phyloP scores from a whole-genome alignment of 1,284 basidiomycete genomes.

The Trichosporon sp. region DNA sequence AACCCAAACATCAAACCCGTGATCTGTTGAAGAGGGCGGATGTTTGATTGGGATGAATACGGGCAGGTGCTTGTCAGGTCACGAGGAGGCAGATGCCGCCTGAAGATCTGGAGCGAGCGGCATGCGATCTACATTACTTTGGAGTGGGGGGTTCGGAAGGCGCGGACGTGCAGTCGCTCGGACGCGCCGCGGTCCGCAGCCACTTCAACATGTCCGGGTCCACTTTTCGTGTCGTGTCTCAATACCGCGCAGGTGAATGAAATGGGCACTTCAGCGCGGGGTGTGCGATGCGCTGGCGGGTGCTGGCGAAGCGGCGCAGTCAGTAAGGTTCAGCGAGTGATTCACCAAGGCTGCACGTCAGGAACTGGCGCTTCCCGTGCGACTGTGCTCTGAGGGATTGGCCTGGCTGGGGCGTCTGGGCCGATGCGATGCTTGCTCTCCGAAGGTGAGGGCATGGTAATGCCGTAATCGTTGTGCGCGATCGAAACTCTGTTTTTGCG shows the following conservation, averaged over 20 bases:
- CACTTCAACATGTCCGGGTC: neutral
- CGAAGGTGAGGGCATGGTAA: neutral
- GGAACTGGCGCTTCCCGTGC: neutral
- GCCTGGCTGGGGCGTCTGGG: neutral
- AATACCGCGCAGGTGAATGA: neutral
- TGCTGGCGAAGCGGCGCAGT: too few species aligned
- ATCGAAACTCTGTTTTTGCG: conserved; percentile 13
- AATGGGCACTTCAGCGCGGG: too few species aligned
- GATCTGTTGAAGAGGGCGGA: neutral
- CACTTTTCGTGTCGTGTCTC: neutral
- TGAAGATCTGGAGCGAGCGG: neutral
- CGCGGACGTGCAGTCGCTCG: neutral
- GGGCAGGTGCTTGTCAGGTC: neutral
- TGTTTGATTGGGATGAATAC: neutral
- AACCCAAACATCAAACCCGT: conserved; percentile 2
- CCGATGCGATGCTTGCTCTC: neutral
- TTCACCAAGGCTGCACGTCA: conserved; percentile 9
- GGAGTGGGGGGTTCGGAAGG: neutral
- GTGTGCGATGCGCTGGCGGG: neutral
- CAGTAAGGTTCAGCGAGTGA: conserved; percentile 12
- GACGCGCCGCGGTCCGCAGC: neutral
- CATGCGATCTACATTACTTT: conserved; percentile 9
- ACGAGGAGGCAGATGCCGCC: neutral
- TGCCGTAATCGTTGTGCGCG: neutral
- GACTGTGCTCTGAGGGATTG: neutral